phyloP scores from a whole-genome alignment of 495 filamentous ascomycete species.

The Astrocystis sublimbata region DNA sequence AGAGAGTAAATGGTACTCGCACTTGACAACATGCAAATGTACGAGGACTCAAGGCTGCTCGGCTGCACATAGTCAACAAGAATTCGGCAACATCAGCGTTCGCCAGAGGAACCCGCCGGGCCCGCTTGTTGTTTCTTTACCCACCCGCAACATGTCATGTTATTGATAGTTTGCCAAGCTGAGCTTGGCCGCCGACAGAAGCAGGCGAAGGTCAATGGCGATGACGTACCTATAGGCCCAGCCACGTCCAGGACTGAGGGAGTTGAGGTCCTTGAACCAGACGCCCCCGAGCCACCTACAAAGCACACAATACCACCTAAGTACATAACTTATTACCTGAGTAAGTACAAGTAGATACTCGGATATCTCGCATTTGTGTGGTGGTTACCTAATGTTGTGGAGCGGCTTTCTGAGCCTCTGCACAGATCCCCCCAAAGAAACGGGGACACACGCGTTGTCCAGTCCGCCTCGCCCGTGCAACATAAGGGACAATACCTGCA shows the following conservation, averaged over 20 bases:
- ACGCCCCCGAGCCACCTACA: too few species aligned
- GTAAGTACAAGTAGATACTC: too few species aligned
- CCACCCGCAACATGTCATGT: background rate
- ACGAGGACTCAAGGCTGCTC: background rate
- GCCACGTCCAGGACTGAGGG: background rate
- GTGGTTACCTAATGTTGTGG: too few species aligned
- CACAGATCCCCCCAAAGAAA: too few species aligned
- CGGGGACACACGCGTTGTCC: too few species aligned
- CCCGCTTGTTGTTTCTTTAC: too few species aligned
- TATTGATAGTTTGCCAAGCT: background rate
- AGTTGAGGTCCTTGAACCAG: too few species aligned
- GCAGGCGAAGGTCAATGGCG: background rate
- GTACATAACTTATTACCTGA: constrained; percentile 5
- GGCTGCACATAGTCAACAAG: too few species aligned
- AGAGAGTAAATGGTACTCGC: constrained; percentile 8
- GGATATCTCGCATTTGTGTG: too few species aligned
- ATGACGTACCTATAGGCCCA: background rate
- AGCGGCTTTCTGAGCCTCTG: too few species aligned
- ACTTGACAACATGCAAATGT: background rate
- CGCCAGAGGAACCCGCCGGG: background rate
- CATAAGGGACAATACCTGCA: background rate
- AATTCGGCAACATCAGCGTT: background rate
- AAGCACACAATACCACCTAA: too few species aligned
- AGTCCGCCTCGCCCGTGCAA: background rate
- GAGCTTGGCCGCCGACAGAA: background rate